Evolutionary conservation across 2,329 filamentous ascomycete genomes (phyloP).

Genomic region (Alternaria gaisen): DNA sequence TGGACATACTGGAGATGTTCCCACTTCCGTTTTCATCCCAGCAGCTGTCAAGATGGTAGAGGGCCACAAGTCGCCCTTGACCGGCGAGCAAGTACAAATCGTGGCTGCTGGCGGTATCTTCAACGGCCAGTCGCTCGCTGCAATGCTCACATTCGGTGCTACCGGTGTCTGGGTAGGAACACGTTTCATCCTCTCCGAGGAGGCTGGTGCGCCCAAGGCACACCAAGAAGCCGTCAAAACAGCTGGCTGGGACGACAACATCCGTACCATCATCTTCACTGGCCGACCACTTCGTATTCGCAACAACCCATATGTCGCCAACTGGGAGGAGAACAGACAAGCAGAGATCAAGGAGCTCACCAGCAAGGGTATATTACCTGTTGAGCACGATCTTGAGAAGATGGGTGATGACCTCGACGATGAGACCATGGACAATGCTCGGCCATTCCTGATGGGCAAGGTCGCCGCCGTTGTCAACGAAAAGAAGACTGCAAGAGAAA

Average conservation of each 20-base stretch:
- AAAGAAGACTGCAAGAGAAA: conserved; percentile 87
- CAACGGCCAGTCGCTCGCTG: conserved; percentile 89
- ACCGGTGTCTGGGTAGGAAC: conserved; percentile 96
- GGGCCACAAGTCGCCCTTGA: conserved; percentile 85
- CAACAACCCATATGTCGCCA: conserved; percentile 90
- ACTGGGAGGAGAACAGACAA: conserved; percentile 94
- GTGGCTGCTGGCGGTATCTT: conserved; percentile 93
- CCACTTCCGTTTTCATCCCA: conserved; percentile 91
- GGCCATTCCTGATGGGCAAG: conserved; percentile 96
- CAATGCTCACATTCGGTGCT: conserved; percentile 91
- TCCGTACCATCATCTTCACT: conserved; percentile 98
- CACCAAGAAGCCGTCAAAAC: conserved; percentile 97
- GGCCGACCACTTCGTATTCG: conserved; percentile 93
- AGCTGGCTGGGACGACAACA: conserved; percentile 91
- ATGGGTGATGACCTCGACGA: conserved; percentile 73
- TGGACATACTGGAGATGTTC: conserved; percentile 93
- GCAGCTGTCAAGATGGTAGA: conserved; percentile 84
- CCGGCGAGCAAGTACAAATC: conserved; percentile 86
- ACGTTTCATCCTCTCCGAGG: conserved; percentile 90
- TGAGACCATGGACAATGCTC: conserved; percentile 88
- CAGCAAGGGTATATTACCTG: conserved; percentile 86
- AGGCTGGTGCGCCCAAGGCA: conserved; percentile 90
- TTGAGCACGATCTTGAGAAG: conserved; percentile 92
- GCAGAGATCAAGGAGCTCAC: conserved; percentile 94
- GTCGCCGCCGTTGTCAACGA: conserved; percentile 93